These are phyloP conservation scores for Naegleria gruberi DNA, from an alignment of 208 protist genomes.

Conservation along the genomic window DNA sequence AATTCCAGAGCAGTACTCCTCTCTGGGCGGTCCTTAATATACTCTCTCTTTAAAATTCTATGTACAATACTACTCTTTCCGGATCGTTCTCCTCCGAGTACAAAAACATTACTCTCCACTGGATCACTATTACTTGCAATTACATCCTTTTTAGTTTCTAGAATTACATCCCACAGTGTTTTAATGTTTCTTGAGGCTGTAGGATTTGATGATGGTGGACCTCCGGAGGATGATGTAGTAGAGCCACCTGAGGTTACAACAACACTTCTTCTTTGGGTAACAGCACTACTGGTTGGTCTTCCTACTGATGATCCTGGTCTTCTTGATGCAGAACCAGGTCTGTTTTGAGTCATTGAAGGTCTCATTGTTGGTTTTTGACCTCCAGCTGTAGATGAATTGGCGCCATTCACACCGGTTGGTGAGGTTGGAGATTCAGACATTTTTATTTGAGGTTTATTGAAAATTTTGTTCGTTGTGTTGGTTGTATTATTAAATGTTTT, in stretches of 20 bases:
- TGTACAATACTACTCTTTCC: slow-evolving; percentile 71
- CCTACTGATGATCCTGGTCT: background rate
- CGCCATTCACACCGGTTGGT: no score
- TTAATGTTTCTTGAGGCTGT: background rate
- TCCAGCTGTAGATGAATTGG: no score
- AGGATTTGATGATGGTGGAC: background rate
- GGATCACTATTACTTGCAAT: background rate
- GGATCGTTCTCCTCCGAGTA: background rate
- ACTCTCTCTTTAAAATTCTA: slow-evolving; percentile 46
- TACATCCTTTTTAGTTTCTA: background rate
- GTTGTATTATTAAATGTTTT: no score
- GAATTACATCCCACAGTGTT: background rate
- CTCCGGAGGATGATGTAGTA: background rate
- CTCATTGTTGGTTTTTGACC: background rate
- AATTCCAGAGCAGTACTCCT: slow-evolving; percentile 77
- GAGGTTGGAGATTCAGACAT: no score
- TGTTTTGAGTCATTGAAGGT: background rate
- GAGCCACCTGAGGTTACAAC: no score
- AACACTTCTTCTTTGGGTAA: background rate
- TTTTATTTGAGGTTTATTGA: no score
- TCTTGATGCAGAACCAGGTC: background rate
- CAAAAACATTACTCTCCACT: background rate
- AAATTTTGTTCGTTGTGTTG: no score
- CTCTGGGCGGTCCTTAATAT: slow-evolving; percentile 41
- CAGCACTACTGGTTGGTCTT: background rate